Evolutionary conservation across 1,139 yeast species (phyloP), one percentile per base, ranked within the genome.

Genomic region (Suhomyces anneliseae): DNA sequence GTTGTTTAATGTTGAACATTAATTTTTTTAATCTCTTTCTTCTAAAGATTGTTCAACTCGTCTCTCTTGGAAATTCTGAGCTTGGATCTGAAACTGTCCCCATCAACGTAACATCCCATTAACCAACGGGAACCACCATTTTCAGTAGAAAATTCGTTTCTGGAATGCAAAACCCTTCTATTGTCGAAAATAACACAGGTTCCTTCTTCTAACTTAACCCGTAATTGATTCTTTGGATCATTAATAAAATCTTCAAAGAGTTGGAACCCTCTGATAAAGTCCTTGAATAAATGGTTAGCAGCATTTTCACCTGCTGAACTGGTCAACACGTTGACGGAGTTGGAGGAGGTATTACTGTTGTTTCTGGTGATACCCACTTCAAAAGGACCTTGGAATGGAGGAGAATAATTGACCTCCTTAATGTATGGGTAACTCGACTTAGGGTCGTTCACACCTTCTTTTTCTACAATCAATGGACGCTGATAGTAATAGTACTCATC

Each of bases 321-420:
- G 24, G 46, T 40, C 38, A 50, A 38, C 8, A 48, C 41, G 15
- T 50, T 43, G 11, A 40, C 39, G 11, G 46, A 40, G 10, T 35
- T 39, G 27, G 50, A 38, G 7, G 49, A 35, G 1, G 40, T 11
- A 45, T 51, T 43, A 6, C 61, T 56, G 26, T 63, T 54, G 40
- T 68, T 65, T 40, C 64, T 65, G 32, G 73, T 68, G 27, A 79
- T 69, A 24, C 83, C 83, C 51, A 68, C 64, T 50, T 85, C 90
- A 51, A 83, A 80, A 0, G 95, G 95, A 0, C 90, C 95, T 59
- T 88, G 95, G 70, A 87, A 88, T 10, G 95, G 95, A 1, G 96
- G 95, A 1, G 95, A 82, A 61, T 87, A 88, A 58, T 86, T 87
- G 34, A 87, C 79, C 43, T 78, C 83, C 52, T 78, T 78, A 48